Conservation (phyloP, 805 yeast genomes). For the Monosporozyma servazzii region DNA sequence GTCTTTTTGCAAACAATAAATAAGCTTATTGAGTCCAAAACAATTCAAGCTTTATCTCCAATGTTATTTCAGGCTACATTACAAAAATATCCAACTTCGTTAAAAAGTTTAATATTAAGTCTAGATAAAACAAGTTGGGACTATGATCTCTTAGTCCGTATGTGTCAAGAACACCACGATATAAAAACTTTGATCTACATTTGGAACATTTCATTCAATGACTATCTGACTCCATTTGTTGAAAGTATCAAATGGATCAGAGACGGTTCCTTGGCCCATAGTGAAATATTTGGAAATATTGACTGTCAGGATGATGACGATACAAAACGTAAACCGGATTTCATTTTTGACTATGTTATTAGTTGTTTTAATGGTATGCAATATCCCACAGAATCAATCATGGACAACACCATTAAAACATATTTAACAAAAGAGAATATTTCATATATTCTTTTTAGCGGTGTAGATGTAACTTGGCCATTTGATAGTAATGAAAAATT, state of each 20-base stretch:
- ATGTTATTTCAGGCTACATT: constrained; percentile 45
- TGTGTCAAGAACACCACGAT: constrained; percentile 49
- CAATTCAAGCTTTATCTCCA: constrained; percentile 48
- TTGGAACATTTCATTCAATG: constrained; percentile 61
- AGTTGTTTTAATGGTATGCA: constrained; percentile 67
- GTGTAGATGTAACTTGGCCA: constrained; percentile 42
- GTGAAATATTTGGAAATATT: constrained; percentile 4
- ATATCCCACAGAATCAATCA: constrained; percentile 54
- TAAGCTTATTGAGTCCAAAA: background rate
- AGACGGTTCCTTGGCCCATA: constrained; percentile 2
- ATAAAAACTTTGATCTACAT: constrained; percentile 59
- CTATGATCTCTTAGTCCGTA: constrained; percentile 60
- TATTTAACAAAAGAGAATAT: constrained; percentile 40
- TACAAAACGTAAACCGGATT: constrained; percentile 3
- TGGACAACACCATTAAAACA: constrained; percentile 29
- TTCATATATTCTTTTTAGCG: constrained; percentile 53
- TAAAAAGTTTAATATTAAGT: constrained; percentile 63
- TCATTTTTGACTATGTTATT: constrained; percentile 52
- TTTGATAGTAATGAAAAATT: constrained; percentile 30
- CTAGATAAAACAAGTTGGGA: constrained; percentile 63
- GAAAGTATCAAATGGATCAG: constrained; percentile 38
- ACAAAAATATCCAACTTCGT: constrained; percentile 32
- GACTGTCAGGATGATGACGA: background rate
- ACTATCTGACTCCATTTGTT: constrained; percentile 60
- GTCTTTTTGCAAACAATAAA: constrained; percentile 1